Percentiles rank a stretch among this genome's conserved stretches.
These are phyloP conservation scores for Lactifluus echinatus DNA, from an alignment of 768 basidiomycete genomes.

Conservation along the genomic window DNA sequence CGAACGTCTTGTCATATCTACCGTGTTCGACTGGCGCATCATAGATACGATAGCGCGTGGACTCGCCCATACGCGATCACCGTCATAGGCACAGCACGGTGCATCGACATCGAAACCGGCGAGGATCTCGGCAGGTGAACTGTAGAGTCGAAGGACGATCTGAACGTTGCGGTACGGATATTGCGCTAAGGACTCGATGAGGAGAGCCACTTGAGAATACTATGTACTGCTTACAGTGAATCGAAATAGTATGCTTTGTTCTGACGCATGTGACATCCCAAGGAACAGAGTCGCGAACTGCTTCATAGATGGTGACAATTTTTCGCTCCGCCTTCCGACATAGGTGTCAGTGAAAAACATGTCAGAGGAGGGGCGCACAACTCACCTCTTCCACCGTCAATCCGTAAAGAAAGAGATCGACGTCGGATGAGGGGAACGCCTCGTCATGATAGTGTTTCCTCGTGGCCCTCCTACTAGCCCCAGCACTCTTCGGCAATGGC, in stretches of 20 bases:
- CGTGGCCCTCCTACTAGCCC: slow-evolving; percentile 45
- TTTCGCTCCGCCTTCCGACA: slow-evolving; percentile 46
- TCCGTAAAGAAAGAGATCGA: slow-evolving; percentile 57
- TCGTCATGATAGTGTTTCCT: slow-evolving; percentile 49
- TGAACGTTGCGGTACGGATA: slow-evolving; percentile 62
- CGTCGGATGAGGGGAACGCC: slow-evolving; percentile 52
- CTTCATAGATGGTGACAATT: slow-evolving; percentile 50
- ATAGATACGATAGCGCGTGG: slow-evolving; percentile 50
- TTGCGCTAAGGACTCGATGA: slow-evolving; percentile 35
- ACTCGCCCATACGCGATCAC: slow-evolving; percentile 48
- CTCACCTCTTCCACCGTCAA: slow-evolving; percentile 44
- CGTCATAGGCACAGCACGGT: slow-evolving; percentile 50
- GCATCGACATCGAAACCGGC: slow-evolving; percentile 63
- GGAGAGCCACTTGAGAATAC: background rate
- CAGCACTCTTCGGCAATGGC: slow-evolving; percentile 41
- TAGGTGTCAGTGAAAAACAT: background rate
- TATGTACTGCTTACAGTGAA: slow-evolving; percentile 39
- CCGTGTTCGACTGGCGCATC: slow-evolving; percentile 60
- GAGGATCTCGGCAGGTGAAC: slow-evolving; percentile 54
- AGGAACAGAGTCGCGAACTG: slow-evolving; percentile 54
- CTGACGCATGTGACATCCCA: slow-evolving; percentile 64
- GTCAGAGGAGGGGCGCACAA: background rate
- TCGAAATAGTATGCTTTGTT: slow-evolving; percentile 57
- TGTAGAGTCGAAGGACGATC: slow-evolving; percentile 56
- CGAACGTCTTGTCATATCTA: slow-evolving; percentile 53